Conservation (phyloP, 305 asterid species). For the Coffea humblotiana region DNA sequence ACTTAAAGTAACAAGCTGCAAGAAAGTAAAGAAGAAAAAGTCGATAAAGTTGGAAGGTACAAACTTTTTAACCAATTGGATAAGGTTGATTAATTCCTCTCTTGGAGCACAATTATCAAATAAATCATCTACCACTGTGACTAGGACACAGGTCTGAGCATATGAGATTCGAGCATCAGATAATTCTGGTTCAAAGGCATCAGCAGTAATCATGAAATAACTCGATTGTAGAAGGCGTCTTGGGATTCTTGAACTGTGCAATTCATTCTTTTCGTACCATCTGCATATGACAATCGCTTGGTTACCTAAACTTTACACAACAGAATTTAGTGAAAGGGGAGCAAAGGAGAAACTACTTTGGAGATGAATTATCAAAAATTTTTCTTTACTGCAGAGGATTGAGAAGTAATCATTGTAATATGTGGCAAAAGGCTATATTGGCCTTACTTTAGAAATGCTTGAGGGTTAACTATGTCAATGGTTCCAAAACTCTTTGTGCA, state of each 20-base stretch:
- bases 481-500: too few relatives aligned
- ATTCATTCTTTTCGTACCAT: slow-evolving; percentile 38
- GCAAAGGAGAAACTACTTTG: background rate
- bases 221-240: slow-evolving; percentile 15
- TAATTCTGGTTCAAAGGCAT: slow-evolving; percentile 29
- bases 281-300: slow-evolving; percentile 4
- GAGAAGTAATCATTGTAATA: too few relatives aligned
- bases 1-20: too few relatives aligned
- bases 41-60: background rate
- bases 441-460: too few relatives aligned
- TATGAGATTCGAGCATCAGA: slow-evolving; percentile 31
- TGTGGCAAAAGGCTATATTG: too few relatives aligned
- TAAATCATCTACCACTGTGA: slow-evolving; percentile 35
- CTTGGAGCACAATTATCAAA: slow-evolving; percentile 38
- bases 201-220: slow-evolving; percentile 30
- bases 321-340: background rate
- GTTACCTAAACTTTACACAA: background rate
- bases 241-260: slow-evolving; percentile 28
- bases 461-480: too few relatives aligned
- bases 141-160: slow-evolving; percentile 26
- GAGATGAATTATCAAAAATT: background rate
- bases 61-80: slow-evolving; percentile 32
- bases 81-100: slow-evolving; percentile 37
- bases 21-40: too few relatives aligned
- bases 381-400: too few relatives aligned